These are phyloP conservation scores for Sarocladium brachiariae DNA, from an alignment of 2,329 filamentous ascomycete species.

Conservation along the genomic window DNA sequence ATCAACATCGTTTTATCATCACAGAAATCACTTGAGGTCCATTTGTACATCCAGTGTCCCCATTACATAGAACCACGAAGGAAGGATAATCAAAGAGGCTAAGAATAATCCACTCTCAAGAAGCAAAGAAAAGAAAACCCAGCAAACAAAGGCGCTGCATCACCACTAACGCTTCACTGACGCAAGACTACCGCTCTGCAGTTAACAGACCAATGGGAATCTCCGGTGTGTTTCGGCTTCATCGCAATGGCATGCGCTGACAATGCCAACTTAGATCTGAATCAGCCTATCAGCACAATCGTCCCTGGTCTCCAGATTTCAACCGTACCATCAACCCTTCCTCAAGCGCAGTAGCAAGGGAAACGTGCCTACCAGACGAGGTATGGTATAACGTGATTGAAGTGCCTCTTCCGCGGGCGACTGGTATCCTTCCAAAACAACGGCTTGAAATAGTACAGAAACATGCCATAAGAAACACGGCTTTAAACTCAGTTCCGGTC, in stretches of 20 bases:
- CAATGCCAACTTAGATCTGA: too few species aligned
- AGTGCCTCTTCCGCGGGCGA: too few species aligned
- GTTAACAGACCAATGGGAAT: not conserved
- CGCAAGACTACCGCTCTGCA: not conserved
- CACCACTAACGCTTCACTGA: not conserved
- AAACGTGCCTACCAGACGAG: too few species aligned
- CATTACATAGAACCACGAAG: not conserved
- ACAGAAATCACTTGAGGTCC: not conserved
- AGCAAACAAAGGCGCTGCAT: not conserved
- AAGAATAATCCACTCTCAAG: not conserved
- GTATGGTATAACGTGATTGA: too few species aligned
- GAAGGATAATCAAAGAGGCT: slow-evolving; percentile 1
- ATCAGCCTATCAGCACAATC: too few species aligned
- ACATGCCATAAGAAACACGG: not conserved
- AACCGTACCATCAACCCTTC: too few species aligned
- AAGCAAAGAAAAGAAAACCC: not conserved
- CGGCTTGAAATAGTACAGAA: too few species aligned
- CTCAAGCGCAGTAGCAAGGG: too few species aligned
- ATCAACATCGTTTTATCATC: too few species aligned
- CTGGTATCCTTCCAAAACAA: too few species aligned
- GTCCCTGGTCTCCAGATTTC: too few species aligned
- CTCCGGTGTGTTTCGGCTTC: not conserved
- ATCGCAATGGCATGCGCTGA: not conserved
- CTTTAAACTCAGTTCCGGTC: not conserved
- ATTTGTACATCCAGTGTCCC: not conserved